Base-by-base conservation (phyloP, 148 eudicot species). In the Dysphania ambrosioides region DNA sequence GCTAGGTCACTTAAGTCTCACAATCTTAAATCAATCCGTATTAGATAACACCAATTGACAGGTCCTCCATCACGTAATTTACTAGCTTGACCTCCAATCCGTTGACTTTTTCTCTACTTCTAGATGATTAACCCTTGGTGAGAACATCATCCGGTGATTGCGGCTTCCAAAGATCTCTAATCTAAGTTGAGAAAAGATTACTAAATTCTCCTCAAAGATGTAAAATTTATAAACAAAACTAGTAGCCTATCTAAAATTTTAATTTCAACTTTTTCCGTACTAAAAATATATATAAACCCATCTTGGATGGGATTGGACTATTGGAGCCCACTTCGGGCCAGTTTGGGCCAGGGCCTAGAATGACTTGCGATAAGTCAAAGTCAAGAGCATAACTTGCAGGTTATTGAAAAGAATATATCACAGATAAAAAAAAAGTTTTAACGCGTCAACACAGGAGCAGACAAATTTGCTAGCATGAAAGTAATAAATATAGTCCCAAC, bases 361-460 rank as follows among this genome's bases (percentile, higher is more conserved):
- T 62, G 63, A 73, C 64, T 79, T 68, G 35, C 44, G 68, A 65
- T 64, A 79, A 72, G 85, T 86, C 87, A 83, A 86, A 86, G 89
- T 84, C 89, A 83, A 77, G 69, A 79, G 77, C 83, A 81, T 77
- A 73, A 63, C 6, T 49, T 74, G 78, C 64, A 68, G 71, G 42
- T 75, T 38, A 56, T 35, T 56, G 44, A 41, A 41, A 66, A 21
- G 36, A 29, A 21, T 36, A 66, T 23, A 15, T 6, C 19, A 32
- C 10, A 23, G 41, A 40, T 51, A 16, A 49, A 49, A 47, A 29
- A 44, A 56, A 69, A 44, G 71, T 32, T 67, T 75, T 78, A 82
- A 82, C 86, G 86, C 87, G 89, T 84, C 87, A 87, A 87, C 78
- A 86, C 85, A 82, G 73, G 61, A 72, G 70, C 42, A 74, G 84